Base-by-base conservation (phyloP, 2,329 filamentous ascomycete genomes). In the Calonectria crousiana region DNA sequence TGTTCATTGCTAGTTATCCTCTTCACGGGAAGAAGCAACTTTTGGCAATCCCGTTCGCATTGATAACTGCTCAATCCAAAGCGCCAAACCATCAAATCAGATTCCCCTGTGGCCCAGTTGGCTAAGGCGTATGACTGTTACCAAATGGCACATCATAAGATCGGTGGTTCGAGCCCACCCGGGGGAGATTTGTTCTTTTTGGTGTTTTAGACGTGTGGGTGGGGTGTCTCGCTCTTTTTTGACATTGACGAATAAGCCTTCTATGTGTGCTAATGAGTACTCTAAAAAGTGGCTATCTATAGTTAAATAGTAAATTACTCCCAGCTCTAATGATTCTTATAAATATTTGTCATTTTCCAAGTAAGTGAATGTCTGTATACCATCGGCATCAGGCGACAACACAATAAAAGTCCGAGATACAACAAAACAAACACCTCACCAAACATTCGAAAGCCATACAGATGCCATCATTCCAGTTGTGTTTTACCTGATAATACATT, bases 101-200 rank as follows among this genome's bases (percentile, higher is more conserved):
- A 47, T 47, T 76, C 76, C 76, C 74, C 74, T 71, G 70, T 91
- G 84, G 85, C 85, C 77, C 85, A 86, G 81, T 88, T 89, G 89
- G 88, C 87, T 90, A 90, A 88, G 88, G 88, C 88, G 89, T 90
- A 86, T 65, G 60, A 65, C 60, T 65, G 60, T 65, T 65, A 65
- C 60, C 41, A 4, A n/a, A 65, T 32, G 56, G 56, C 56, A 65
- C 60, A 71, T 71, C 68, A 65, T 51, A 62, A 71, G 68, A 51
- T 71, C 49, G 68, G 49, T 65, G 58, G 68, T 71, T 71, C 68
- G 68, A 71, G 68, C 68, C 68, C 58, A 65, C 49, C 68, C 51
- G 41, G 68, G 68, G 68, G 68, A 71, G 68, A 38, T 32, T 44
- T n/a, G 6, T 69, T 26, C 30, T 26, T 60, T 60, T 60, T 69